A percentile compares a stretch with the other conserved stretches of the same genome.
Conservation (phyloP, 208 protist species). For the Tritrichomonas musculus region DNA sequence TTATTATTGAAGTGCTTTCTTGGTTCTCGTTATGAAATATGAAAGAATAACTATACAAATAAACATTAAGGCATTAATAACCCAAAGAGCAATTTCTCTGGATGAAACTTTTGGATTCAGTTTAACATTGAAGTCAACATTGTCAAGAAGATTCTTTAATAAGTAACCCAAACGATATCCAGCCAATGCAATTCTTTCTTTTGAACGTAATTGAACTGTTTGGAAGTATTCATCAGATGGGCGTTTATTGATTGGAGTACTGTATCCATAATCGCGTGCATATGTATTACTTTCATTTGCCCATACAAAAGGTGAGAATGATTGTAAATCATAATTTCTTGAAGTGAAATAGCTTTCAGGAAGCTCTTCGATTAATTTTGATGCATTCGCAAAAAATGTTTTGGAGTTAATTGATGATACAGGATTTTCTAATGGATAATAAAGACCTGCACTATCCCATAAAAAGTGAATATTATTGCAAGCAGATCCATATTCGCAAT, state of each 20-base stretch:
- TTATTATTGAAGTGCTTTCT: not conserved
- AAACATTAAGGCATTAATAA: not conserved
- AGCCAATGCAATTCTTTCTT: not conserved
- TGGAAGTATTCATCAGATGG: not conserved
- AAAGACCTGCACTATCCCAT: not conserved
- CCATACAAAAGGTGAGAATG: not conserved
- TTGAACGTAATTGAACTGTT: not conserved
- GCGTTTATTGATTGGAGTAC: not conserved
- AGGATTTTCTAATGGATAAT: not conserved
- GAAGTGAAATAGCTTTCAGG: not conserved
- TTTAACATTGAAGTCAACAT: not conserved
- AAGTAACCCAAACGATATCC: not conserved
- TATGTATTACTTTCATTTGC: not conserved
- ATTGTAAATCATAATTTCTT: not conserved
- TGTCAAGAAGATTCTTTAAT: not conserved
- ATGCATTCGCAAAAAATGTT: not conserved
- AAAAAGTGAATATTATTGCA: constrained; percentile 30
- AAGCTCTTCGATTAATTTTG: not conserved
- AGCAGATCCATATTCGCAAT: not conserved
- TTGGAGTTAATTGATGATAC: not conserved
- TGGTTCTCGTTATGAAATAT: not conserved
- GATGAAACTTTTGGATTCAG: too few species aligned
- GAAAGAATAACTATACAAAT: not conserved
- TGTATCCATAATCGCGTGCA: not conserved
- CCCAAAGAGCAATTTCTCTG: not conserved